phyloP scores from a whole-genome alignment of 2,329 filamentous ascomycete species.

The Fusarium longipes region DNA sequence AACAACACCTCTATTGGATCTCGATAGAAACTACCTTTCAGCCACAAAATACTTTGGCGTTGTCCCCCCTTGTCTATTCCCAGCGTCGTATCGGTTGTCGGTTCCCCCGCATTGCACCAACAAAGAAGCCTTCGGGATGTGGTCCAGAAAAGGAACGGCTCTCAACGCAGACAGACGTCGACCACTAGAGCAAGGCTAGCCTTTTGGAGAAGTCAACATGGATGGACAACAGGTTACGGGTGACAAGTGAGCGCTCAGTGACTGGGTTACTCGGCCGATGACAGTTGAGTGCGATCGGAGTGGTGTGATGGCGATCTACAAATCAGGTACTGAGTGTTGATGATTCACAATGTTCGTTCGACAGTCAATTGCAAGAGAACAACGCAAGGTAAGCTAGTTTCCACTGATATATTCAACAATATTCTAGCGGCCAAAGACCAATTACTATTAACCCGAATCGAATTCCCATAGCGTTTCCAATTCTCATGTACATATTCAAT shows the following conservation, averaged over 20 bases:
- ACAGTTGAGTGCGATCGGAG: background rate
- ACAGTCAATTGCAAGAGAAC: background rate
- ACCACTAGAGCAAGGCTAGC: constrained; percentile 7
- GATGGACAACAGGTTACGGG: background rate
- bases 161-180: constrained; percentile 21
- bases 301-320: constrained; percentile 16
- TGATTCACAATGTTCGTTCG: background rate
- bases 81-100: constrained; percentile 14
- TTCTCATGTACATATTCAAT: constrained; percentile 22
- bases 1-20: constrained; percentile 19
- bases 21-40: constrained; percentile 4
- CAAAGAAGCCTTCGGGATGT: constrained; percentile 8
- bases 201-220: background rate
- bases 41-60: constrained; percentile 8
- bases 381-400: constrained; percentile 2
- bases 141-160: constrained; percentile 24
- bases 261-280: constrained; percentile 5
- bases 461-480: constrained; percentile 4
- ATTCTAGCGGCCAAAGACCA: constrained; percentile 30
- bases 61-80: background rate
- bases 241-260: background rate
- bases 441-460: constrained; percentile 37
- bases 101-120: constrained; percentile 18
- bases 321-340: background rate
- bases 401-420: constrained; percentile 35